Percentiles rank a stretch among this genome's conserved stretches.
phyloP scores from a whole-genome alignment of 257 asterid genomes.

The Eucommia ulmoides region DNA sequence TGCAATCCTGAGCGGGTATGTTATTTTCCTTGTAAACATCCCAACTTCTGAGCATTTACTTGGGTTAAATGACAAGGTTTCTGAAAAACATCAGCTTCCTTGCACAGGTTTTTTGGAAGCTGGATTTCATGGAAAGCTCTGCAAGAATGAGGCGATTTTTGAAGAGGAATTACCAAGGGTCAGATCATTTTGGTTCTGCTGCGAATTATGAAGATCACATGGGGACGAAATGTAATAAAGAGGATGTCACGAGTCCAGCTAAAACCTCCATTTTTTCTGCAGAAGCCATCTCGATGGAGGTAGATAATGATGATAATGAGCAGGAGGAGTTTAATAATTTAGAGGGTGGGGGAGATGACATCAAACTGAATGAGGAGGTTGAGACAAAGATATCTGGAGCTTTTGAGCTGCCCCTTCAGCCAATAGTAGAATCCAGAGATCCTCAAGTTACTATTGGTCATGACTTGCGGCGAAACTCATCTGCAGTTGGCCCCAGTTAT shows the following conservation, averaged over 20 bases:
- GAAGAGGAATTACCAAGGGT: slow-evolving; percentile 74
- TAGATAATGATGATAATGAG: slow-evolving; percentile 71
- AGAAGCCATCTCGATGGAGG: slow-evolving; percentile 71
- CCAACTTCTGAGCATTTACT: too few species aligned
- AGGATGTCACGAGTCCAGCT: slow-evolving; percentile 59
- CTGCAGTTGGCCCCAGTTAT: slow-evolving; percentile 73
- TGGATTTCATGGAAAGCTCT: slow-evolving; percentile 82
- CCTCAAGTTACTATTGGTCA: slow-evolving; percentile 29
- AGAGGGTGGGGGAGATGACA: slow-evolving; percentile 31
- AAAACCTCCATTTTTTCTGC: slow-evolving; percentile 75
- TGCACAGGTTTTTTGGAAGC: slow-evolving; percentile 83
- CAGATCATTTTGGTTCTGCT: slow-evolving; percentile 88
- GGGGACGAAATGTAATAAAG: slow-evolving; percentile 37
- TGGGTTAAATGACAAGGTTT: slow-evolving; percentile 9
- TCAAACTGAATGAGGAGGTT: slow-evolving; percentile 28
- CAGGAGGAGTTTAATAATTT: slow-evolving; percentile 39
- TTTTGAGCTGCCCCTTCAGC: slow-evolving; percentile 34
- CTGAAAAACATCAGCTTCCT: background rate
- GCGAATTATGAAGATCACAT: slow-evolving; percentile 66
- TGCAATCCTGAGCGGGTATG: slow-evolving; percentile 65
- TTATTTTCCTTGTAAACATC: slow-evolving; percentile 12
- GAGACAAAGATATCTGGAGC: slow-evolving; percentile 33
- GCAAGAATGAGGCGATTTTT: slow-evolving; percentile 90
- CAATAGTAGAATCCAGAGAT: slow-evolving; percentile 27
- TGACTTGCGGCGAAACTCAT: slow-evolving; percentile 37